Base-by-base conservation (phyloP, 2,329 filamentous ascomycete species). In the Diplodia seriata region DNA sequence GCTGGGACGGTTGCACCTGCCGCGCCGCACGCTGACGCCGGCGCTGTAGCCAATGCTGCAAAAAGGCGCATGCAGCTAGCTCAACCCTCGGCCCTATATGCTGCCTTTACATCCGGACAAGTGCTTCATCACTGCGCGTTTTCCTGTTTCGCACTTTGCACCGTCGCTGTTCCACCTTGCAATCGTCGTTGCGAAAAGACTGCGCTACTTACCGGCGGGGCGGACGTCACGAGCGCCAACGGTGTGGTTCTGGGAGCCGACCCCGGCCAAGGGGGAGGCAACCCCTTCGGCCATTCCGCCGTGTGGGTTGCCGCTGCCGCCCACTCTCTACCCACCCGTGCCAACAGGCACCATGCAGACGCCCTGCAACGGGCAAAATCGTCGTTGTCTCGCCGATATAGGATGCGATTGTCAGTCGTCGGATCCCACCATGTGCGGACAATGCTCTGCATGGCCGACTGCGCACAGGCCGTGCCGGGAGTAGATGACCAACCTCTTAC, bases 381-480 rank as follows among this genome's bases (percentile, higher is more conserved):
- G 59, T 49, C 43, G 43, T 11, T 9, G 20, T 23, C 23, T 9
- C 31, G 18, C 59, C 59, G 31, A 38, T 38, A 38, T 26, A 51
- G 59, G 59, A 26, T 51, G 59, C 26, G 59, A 63, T 62, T 47
- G 38, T 33, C 57, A 50, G 14, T 20, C 26, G 18, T 62, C 57
- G 57, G 26, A 62, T 50, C 15, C 57, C 55, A 14, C 43, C 57
- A 50, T 62, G 40, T 47, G 55, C 36, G 31, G 7, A n/a, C 14
- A 4, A 9, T 14, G 26, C 26, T 47, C 11, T 26, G 15, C 29
- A 50, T 62, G 57, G 36, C 57, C 31, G 59, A 50, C 18, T 38
- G 43, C n/a, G 59, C 59, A 51, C 47, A 31, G 59, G 36, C 47
- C 47, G 11, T 38, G 31, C 43, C 59, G 31, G 59, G 51, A 51